A percentile compares a stretch with the other conserved stretches of the same genome.
Evolutionary conservation across 2,329 filamentous ascomycete genomes (phyloP).

Genomic region (Pseudogymnoascus verrucosus): DNA sequence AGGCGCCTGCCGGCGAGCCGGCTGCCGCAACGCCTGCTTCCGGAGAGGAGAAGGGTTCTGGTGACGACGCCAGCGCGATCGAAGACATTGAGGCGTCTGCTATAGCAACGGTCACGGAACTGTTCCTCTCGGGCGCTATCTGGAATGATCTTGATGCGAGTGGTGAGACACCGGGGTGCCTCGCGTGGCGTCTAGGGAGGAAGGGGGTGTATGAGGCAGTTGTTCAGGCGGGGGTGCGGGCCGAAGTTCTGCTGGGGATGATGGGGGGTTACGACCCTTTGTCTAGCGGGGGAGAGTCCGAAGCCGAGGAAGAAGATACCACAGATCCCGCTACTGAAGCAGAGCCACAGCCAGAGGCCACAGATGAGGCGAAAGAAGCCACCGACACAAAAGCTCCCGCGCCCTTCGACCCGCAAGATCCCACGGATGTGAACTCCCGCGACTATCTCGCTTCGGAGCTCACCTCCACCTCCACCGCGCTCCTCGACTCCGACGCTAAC

Average conservation of each 20-base stretch:
- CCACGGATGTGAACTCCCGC: slow-evolving; percentile 47
- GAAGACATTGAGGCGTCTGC: slow-evolving; percentile 46
- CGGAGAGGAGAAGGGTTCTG: slow-evolving; percentile 17
- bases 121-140: slow-evolving; percentile 83
- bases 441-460: slow-evolving; percentile 62
- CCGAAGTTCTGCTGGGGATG: slow-evolving; percentile 76
- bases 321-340: slow-evolving; percentile 26
- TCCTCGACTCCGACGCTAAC: slow-evolving; percentile 68
- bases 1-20: slow-evolving; percentile 23
- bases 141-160: slow-evolving; percentile 92
- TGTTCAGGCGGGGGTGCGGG: slow-evolving; percentile 82
- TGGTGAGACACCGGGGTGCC: slow-evolving; percentile 84
- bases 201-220: slow-evolving; percentile 69
- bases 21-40: slow-evolving; percentile 17
- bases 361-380: slow-evolving; percentile 19
- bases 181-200: slow-evolving; percentile 64
- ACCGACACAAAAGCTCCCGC: slow-evolving; percentile 13
- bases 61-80: slow-evolving; percentile 31
- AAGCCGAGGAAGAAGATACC: slow-evolving; percentile 32
- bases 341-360: slow-evolving; percentile 20
- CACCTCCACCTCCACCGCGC: slow-evolving; percentile 55
- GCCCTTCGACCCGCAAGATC: slow-evolving; percentile 24
- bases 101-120: slow-evolving; percentile 60
- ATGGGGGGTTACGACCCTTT: slow-evolving; percentile 76
- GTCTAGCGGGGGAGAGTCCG: slow-evolving; percentile 40